phyloP scores from a whole-genome alignment of 805 yeast genomes.

The Nakazawaea ernobii region DNA sequence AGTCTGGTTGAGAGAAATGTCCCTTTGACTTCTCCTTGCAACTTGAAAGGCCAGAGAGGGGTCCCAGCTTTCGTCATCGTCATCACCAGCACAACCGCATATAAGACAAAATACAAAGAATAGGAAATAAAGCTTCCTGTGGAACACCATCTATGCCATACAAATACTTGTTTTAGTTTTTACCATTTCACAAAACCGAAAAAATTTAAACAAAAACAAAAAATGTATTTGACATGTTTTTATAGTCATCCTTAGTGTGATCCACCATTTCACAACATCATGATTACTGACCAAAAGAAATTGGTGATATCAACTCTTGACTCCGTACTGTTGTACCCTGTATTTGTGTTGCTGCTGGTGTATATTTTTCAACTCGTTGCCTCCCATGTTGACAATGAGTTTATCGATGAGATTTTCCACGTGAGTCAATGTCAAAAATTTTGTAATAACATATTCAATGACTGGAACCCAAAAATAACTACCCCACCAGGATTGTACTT shows the following conservation, averaged over 20 bases:
- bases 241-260: too few relatives aligned
- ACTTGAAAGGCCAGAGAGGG: not conserved
- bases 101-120: not conserved
- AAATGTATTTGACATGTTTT: not conserved
- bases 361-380: not conserved
- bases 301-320: not conserved
- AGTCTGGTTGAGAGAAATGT: slow-evolving; percentile 32
- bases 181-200: too few relatives aligned
- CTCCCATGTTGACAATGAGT: slow-evolving; percentile 23
- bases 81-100: not conserved
- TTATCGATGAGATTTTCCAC: slow-evolving; percentile 82
- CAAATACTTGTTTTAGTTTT: too few relatives aligned
- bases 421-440: slow-evolving; percentile 71
- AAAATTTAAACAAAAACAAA: too few relatives aligned
- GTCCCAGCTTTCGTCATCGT: not conserved
- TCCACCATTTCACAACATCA: not conserved
- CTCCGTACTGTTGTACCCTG: slow-evolving; percentile 2
- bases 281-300: not conserved
- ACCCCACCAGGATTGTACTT: slow-evolving; percentile 92
- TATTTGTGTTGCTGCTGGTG: slow-evolving; percentile 3
- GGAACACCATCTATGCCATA: too few relatives aligned
- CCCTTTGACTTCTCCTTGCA: slow-evolving; percentile 38
- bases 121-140: too few relatives aligned
- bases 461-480: slow-evolving; percentile 88
- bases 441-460: slow-evolving; percentile 50